Base-by-base conservation (phyloP, 768 basidiomycete species). In the Ramaria sp. region DNA sequence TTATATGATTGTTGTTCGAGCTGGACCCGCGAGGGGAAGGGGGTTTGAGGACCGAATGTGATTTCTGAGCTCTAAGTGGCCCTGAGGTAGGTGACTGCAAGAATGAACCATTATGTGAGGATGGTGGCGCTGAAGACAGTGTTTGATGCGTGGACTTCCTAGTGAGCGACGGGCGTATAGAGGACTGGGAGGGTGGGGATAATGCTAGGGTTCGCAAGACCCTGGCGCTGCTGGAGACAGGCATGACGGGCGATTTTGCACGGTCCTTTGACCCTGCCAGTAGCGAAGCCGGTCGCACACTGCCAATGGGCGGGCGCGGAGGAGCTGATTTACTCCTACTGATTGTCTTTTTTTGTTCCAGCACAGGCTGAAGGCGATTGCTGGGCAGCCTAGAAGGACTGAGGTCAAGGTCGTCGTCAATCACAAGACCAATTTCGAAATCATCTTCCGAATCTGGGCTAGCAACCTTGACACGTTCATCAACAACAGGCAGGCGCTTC, bases 381-480 rank as follows among this genome's bases (percentile, higher is more conserved):
- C 58, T 59, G 17, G 59, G 71, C 20, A 91, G 77, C 53, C 87
- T 75, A 67, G 84, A 86, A 13, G 88, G 86, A 65, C 85, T 90
- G 49, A 92, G 80, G 65, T 91, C 88, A 53, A 78, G 79, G 66
- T 89, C 89, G 60, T 88, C 86, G 63, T 86, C 84, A 63, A 93
- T 84, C 61, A 91, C 78, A 53, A 93, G 82, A 13, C 90, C 90
- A 59, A 78, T 78, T 69, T 93, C 90, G 60, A 91, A 91, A 67
- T 91, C 87, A 59, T 91, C 89, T 60, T 62, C 38, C 27, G 75
- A 80, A 67, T 89, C 81, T 15, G 82, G 78, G 58, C 70, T 75
- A 24, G 80, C 71, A 7, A 78, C 65, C 61, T 80, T 84, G 61
- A 77, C 67, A 19, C 70, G 70, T 22, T 78, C 76, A 19, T 81